phyloP scores from a whole-genome alignment of 208 protist genomes.

The Leishmania braziliensis region DNA sequence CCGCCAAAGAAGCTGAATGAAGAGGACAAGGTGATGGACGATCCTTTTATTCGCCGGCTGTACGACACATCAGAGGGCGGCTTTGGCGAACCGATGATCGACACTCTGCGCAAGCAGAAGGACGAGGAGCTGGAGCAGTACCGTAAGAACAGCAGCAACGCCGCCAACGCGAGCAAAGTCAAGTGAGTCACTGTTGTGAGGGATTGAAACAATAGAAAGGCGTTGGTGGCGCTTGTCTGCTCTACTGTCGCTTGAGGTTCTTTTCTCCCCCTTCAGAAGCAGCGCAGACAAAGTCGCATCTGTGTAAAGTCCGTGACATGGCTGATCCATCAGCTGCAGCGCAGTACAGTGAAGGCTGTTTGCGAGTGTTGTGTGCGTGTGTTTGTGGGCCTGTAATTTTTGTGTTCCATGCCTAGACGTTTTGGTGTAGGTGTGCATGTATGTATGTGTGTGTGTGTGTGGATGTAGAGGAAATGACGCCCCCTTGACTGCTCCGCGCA shows the following conservation, averaged over 20 bases:
- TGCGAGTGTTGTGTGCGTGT: not conserved
- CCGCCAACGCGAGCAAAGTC: constrained; percentile 8
- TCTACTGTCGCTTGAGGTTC: not conserved
- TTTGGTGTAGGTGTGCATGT: not conserved
- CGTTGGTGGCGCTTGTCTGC: not conserved
- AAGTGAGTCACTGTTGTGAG: not conserved
- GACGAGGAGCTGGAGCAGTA: constrained; percentile 91
- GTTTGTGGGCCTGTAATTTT: not conserved
- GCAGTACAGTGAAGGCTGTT: not conserved
- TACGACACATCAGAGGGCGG: constrained; percentile 71
- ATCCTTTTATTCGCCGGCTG: constrained; percentile 64
- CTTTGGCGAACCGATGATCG: constrained; percentile 80
- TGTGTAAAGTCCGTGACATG: not conserved
- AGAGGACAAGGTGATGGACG: constrained; percentile 46
- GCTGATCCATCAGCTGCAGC: not conserved
- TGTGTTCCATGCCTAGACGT: not conserved
- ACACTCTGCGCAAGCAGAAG: constrained; percentile 84
- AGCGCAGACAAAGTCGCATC: not conserved
- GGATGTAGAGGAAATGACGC: not conserved
- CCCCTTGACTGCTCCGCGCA: not conserved
- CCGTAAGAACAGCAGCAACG: constrained; percentile 40
- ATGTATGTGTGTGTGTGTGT: not conserved
- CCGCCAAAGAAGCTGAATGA: constrained; percentile 46
- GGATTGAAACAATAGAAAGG: not conserved
- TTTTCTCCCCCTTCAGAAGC: not conserved